phyloP scores from a whole-genome alignment of 2,329 filamentous ascomycete species.

The Aspergillus quadrilineatus region DNA sequence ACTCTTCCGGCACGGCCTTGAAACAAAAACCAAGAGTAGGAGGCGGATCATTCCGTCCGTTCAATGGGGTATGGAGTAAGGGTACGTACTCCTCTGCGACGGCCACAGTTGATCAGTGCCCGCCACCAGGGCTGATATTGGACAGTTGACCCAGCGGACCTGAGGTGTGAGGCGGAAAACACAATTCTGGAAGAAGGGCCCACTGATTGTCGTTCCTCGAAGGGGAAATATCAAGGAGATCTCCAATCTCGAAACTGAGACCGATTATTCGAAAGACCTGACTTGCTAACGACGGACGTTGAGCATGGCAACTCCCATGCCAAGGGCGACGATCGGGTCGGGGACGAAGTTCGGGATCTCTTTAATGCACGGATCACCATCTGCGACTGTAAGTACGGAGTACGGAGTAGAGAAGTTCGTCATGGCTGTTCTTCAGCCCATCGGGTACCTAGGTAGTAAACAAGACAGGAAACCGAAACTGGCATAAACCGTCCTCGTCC shows the following conservation, averaged over 20 bases:
- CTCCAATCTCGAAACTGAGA: slow-evolving; percentile 22
- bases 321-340: not conserved
- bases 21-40: not conserved
- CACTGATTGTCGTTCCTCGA: slow-evolving; percentile 31
- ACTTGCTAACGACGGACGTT: not conserved
- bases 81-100: slow-evolving; percentile 8
- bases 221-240: slow-evolving; percentile 21
- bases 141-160: not conserved
- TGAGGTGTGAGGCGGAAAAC: slow-evolving; percentile 13
- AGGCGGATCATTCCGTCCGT: slow-evolving; percentile 4
- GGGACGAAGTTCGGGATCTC: not conserved
- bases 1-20: not conserved
- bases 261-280: slow-evolving; percentile 7
- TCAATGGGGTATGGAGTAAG: slow-evolving; percentile 3
- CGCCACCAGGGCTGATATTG: slow-evolving; percentile 3
- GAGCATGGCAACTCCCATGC: slow-evolving; percentile 3
- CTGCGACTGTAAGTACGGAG: not conserved
- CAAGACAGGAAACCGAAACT: not conserved
- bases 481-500: too few relatives aligned
- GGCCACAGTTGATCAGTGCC: slow-evolving; percentile 3
- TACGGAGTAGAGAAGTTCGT: not conserved
- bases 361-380: not conserved
- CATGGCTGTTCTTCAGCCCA: not conserved
- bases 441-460: not conserved
- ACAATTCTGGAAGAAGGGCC: slow-evolving; percentile 16